Evolutionary conservation across 2,329 filamentous ascomycete genomes (phyloP), one percentile per base, ranked within the genome.

Genomic region (Ophiosphaerella herpotricha): DNA sequence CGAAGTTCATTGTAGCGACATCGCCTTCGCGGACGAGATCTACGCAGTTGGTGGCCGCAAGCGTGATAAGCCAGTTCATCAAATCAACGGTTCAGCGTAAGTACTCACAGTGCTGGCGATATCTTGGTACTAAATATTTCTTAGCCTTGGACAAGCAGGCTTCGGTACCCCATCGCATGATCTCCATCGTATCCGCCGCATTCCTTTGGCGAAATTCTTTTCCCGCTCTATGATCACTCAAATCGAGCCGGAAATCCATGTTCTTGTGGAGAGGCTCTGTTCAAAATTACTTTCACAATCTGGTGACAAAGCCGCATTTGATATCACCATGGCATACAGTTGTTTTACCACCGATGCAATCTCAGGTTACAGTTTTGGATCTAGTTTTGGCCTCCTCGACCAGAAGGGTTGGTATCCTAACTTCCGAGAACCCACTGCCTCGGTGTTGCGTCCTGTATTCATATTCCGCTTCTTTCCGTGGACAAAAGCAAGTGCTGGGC

Each of bases 181-280:
- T 5, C 49, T 72, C 4, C 73, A 75, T 51, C 64, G 66, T 5
- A 5, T 63, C 8, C 61, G 73, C 12, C 61, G 71, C 32, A 48
- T 54, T 2, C 66, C 72, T 0, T 35, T 75, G 2, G 66, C 65
- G 38, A 68, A 67, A 6, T 75, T 73, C 61, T 74, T 75, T 54
- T 72, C 70, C 0, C 58, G 56, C n/a, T 43, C 55, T 9, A 65
- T 62, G 59, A 66, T 67, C 11, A 41, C 50, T 8, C 54, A 55
- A 11, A 52, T 67, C 13, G 62, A 67, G 34, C 64, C 64, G 2
- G 59, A 63, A 12, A 49, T 67, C 21, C 56, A 60, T 7, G 39
- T 32, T 1, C 31, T 59, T 4, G 61, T 61, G 11, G 53, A 63
- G 12, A 59, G 63, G 34, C 58, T 68, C 1, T 68, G 64, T 26